Evolutionary conservation across 1,284 basidiomycete genomes (phyloP).

Genomic region (Fomes fomentarius): DNA sequence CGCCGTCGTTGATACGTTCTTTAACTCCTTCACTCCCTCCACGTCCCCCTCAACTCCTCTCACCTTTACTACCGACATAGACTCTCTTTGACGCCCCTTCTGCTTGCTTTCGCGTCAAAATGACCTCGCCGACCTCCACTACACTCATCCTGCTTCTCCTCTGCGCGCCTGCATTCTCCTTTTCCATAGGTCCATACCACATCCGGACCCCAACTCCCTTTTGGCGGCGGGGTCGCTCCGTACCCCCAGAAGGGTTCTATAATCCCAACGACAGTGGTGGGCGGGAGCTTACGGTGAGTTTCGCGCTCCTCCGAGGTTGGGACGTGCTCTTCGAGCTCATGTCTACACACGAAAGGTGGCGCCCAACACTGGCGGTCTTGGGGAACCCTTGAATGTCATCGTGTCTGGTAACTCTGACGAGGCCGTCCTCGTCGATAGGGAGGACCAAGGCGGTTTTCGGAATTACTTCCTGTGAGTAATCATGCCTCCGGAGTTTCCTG

Average conservation of each 20-base stretch:
- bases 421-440: conserved; percentile 66
- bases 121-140: conserved; percentile 25
- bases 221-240: conserved; percentile 23
- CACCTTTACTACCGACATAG: conserved; percentile 2
- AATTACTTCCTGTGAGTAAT: conserved; percentile 73
- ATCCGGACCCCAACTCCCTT: conserved; percentile 23
- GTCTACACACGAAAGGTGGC: conserved; percentile 6
- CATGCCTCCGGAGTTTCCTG: neutral
- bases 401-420: conserved; percentile 82
- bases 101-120: conserved; percentile 29
- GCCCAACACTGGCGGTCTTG: conserved; percentile 73
- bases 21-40: conserved; percentile 10
- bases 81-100: conserved; percentile 1
- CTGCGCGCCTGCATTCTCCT: conserved; percentile 27
- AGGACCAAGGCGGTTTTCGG: conserved; percentile 71
- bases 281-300: conserved; percentile 50
- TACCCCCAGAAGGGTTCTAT: conserved; percentile 47
- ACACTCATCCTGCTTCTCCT: conserved; percentile 30
- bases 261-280: conserved; percentile 46
- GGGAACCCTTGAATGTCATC: conserved; percentile 91
- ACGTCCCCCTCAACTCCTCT: neutral
- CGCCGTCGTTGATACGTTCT: conserved; percentile 18
- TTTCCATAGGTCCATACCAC: conserved; percentile 13
- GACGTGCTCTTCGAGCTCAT: neutral
- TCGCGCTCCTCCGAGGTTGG: neutral